These are phyloP conservation scores for Cardiosporidium cionae DNA, from an alignment of 169 alveolate species.

Conservation along the genomic window DNA sequence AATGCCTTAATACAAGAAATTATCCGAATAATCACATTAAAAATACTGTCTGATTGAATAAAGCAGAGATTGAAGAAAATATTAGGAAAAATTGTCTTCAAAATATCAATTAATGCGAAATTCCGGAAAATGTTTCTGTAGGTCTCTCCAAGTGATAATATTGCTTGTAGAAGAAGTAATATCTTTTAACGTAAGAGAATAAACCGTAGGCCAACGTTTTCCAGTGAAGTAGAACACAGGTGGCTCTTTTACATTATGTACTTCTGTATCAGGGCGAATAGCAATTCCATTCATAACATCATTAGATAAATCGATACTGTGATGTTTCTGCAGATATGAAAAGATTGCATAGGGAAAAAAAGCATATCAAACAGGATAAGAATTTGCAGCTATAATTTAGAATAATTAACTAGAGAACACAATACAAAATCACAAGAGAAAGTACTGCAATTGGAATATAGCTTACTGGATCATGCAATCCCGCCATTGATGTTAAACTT, in stretches of 20 bases:
- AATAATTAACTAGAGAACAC: no score
- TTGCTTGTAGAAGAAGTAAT: neutral
- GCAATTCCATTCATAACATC: neutral
- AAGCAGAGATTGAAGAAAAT: neutral
- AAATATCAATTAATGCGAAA: neutral
- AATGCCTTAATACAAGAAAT: no score
- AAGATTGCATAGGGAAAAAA: no score
- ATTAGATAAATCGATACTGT: no score
- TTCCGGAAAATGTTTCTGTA: neutral
- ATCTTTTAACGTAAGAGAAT: neutral
- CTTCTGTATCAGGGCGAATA: neutral
- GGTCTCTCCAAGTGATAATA: neutral
- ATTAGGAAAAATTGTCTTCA: neutral
- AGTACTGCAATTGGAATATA: no score
- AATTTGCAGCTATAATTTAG: no score
- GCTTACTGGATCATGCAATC: no score
- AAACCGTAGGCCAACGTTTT: neutral
- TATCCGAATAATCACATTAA: neutral
- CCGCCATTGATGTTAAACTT: neutral
- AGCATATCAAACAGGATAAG: no score
- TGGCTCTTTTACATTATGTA: neutral
- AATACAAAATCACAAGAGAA: no score
- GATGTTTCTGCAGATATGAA: no score
- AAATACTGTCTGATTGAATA: neutral
- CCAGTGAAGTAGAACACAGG: neutral